Evolutionary conservation across 352 stramenopile genomes (phyloP), one percentile per base, ranked within the genome.

Genomic region (Sclerospora graminicola): DNA sequence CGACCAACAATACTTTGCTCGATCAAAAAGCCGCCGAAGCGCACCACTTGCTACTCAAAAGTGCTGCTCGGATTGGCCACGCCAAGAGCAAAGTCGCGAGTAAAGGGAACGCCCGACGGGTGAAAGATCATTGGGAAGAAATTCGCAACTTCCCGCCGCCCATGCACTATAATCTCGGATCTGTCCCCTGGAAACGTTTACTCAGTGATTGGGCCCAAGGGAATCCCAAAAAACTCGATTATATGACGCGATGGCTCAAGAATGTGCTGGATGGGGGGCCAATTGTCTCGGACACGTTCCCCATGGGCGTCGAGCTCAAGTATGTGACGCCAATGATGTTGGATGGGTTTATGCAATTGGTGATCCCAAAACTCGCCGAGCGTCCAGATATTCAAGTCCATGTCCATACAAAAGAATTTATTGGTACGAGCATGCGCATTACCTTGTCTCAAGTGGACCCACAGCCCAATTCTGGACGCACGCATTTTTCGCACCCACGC

Each of bases 301-400:
- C 81, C 0, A 89, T 93, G 69, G 81, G 81, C 16, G 81, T 90
- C 10, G 81, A 93, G 50, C 72, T 93, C 49, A 93, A 93, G 58
- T 89, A 85, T 38, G 81, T 93, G 35, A 93, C 81, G 15, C 81
- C 81, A 5, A 93, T 93, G 81, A 93, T 93, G 81, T 56, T 93
- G 34, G 81, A 93, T 45, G 81, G 81, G 13, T 93, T 93, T 54
- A 93, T 93, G 70, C 81, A 93, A 54, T 56, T 93, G 11, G 73
- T 93, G 34, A 93, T 93, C 37, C 81, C 78, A 4, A 93, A 93
- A 46, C 65, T 93, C 9, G 76, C 81, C 2, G 81, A 93, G 53
- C 69, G 81, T 9, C 66, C 69, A 16, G 78, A 93, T 41, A 74
- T 93, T 35, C 78, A 90, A 43, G 81, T 93, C 5, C 81, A 93